Percentiles rank a stretch among this genome's conserved stretches.
These are phyloP conservation scores for Leccinum pachyderme DNA, from an alignment of 1,284 basidiomycete genomes.

Conservation along the genomic window DNA sequence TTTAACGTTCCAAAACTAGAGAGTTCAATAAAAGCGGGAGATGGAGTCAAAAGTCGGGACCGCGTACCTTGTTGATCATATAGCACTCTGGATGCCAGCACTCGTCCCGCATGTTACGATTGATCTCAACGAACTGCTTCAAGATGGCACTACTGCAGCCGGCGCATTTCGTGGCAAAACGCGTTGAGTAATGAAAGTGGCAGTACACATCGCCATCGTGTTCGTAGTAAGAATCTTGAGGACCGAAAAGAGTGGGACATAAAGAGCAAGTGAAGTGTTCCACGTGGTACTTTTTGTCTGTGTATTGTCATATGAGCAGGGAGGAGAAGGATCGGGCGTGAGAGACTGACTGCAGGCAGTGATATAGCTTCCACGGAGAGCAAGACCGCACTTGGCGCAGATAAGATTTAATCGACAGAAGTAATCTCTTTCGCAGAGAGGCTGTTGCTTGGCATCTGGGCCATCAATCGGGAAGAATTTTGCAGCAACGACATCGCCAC, in stretches of 20 bases:
- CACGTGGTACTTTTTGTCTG: constrained; percentile 98
- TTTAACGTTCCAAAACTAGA: constrained; percentile 98
- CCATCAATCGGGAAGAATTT: constrained; percentile 99
- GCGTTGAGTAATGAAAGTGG: constrained; percentile 97
- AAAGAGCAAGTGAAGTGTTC: constrained; percentile 99
- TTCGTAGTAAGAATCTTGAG: constrained; percentile 99
- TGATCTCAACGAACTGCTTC: constrained; percentile 99
- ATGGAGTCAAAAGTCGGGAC: constrained; percentile 1
- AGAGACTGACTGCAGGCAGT: constrained; percentile 90
- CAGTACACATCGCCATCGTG: constrained; percentile 96
- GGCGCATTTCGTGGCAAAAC: constrained; percentile 97
- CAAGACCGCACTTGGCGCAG: constrained; percentile 93
- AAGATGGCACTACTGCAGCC: constrained; percentile 98
- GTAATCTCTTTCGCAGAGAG: constrained; percentile 98
- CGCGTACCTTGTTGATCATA: constrained; percentile 95
- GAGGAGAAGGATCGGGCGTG: constrained; percentile 3
- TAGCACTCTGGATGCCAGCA: constrained; percentile 99
- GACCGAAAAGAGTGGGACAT: constrained; percentile 94
- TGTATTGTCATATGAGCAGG: constrained; percentile 18
- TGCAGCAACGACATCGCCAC: constrained; percentile 92
- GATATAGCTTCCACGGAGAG: constrained; percentile 96
- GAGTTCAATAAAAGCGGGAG: constrained; percentile 14
- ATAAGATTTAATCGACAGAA: constrained; percentile 95
- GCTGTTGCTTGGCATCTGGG: constrained; percentile 80
- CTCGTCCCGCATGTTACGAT: constrained; percentile 95